Evolutionary conservation across 1,284 basidiomycete genomes (phyloP), one percentile per base, ranked within the genome.

Genomic region (Ustilago hordei): DNA sequence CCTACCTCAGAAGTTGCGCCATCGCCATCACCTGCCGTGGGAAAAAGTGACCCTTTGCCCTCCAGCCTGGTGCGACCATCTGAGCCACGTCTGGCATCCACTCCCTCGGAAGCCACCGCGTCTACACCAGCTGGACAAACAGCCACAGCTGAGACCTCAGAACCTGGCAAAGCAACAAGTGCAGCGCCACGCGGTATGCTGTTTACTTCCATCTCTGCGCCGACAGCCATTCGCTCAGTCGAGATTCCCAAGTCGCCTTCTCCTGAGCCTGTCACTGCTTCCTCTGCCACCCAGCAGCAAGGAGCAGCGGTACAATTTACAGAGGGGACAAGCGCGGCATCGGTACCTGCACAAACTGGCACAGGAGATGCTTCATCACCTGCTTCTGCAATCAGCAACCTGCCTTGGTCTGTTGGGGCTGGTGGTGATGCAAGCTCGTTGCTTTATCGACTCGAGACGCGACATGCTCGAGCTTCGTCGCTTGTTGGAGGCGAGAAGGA

Each of bases 161-260:
- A 63, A 31, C 35, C 58, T 5, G 55, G 41, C 39, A 73, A 67
- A 55, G 19, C 58, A 13, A 52, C 65, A 5, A 34, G 57, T 45
- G 61, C 69, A 23, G 43, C 47, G 41, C 65, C 70, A 8, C 57
- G 70, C 54, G 61, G 61, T 31, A 47, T 73, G 50, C 55, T 79
- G 2, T 79, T 79, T 39, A 74, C 73, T 4, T 79, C 76, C 19
- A 69, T 76, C 43, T 69, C 73, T 34, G 76, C 76, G 12, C 76
- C 76, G 0, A 79, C 76, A 6, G 79, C 77, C 9, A 76, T 82
- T 31, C 76, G 79, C 35, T 78, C 79, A n/a, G 79, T 81, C 17
- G 69, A 79, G 50, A 82, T 82, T 19, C 81, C 81, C 13, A 74
- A 75, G 41, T 82, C 81, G 50, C 81, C 81, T n/a, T 78, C 77